Percentiles rank a stretch among this genome's conserved stretches.
Conservation (phyloP, 805 yeast genomes). For the Saccharomycopsis sp. region DNA sequence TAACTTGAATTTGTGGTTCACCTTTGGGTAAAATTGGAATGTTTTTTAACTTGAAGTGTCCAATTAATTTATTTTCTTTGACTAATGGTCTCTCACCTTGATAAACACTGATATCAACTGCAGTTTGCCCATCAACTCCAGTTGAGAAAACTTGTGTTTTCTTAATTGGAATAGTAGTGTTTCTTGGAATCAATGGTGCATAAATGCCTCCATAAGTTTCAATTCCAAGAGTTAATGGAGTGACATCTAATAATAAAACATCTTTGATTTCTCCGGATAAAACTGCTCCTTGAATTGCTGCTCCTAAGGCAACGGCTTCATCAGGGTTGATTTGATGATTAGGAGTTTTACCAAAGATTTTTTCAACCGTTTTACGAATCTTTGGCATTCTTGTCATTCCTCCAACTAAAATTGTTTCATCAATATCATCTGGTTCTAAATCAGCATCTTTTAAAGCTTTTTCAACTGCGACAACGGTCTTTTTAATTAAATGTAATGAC, state of each 20-base stretch:
- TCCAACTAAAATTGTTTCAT: slow-evolving; percentile 71
- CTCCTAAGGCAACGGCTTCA: slow-evolving; percentile 88
- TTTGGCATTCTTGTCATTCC: slow-evolving; percentile 91
- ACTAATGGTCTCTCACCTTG: slow-evolving; percentile 80
- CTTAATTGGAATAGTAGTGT: slow-evolving; percentile 67
- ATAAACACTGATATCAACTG: slow-evolving; percentile 66
- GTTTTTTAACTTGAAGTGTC: slow-evolving; percentile 60
- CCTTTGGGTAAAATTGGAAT: slow-evolving; percentile 75
- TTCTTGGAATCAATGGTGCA: slow-evolving; percentile 69
- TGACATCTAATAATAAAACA: slow-evolving; percentile 68
- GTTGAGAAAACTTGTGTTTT: slow-evolving; percentile 69
- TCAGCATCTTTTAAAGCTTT: slow-evolving; percentile 69
- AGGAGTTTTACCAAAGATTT: slow-evolving; percentile 52
- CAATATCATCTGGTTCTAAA: slow-evolving; percentile 51
- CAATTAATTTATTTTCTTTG: slow-evolving; percentile 66
- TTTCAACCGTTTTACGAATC: slow-evolving; percentile 51
- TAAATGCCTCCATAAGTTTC: slow-evolving; percentile 81
- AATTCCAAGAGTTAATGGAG: slow-evolving; percentile 74
- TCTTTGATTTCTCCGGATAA: slow-evolving; percentile 74
- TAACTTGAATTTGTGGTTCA: slow-evolving; percentile 66
- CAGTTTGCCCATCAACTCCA: slow-evolving; percentile 78
- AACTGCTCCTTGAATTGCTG: slow-evolving; percentile 84
- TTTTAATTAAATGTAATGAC: slow-evolving; percentile 54
- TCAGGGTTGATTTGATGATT: slow-evolving; percentile 77
- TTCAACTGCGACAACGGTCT: slow-evolving; percentile 64